Evolutionary conservation across 1,284 basidiomycete species (phyloP), one percentile per base, ranked within the genome.

Genomic region (Ceratobasidium sp.): DNA sequence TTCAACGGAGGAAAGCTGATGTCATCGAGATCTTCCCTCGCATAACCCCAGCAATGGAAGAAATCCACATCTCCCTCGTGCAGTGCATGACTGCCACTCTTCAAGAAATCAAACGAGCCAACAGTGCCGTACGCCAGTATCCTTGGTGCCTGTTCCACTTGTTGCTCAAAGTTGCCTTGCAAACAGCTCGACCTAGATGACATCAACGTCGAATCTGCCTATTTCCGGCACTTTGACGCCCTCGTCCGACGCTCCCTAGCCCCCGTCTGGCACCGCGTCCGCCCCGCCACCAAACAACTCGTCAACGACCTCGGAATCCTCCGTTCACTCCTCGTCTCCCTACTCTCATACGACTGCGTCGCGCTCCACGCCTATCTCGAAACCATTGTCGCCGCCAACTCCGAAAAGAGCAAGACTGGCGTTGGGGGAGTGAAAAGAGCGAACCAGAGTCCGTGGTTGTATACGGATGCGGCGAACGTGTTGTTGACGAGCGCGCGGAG

Each of bases 241-340:
- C 87, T 98, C 68, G 95, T 98, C 0, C 89, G 96, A 9, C 88
- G 90, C 54, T 94, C 96, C 79, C 88, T 99, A 4, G 94, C 98
- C 81, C 88, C 96, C 0, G 92, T 98, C 3, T 99, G 98, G 98
- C 96, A 99, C 82, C 94, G 95, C 81, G 94, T 98, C 31, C 94
- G 95, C 0, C 90, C 93, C 2, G 92, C 90, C 78, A 99, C 96
- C 0, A 96, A 95, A 79, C 93, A 96, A 76, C 88, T 98, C 13
- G 95, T 98, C 6, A 88, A 87, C 63, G 97, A 99, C 79, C 86
- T 99, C 5, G 90, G 91, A 0, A 93, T 92, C 0, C 86, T 99
- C 2, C 88, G 98, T 0, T 90, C 91, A 56, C 87, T 99, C 0
- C 88, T 98, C 59, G 87, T 86, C 63, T 98, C 94, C 81, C 88